Evolutionary conservation across 768 basidiomycete species (phyloP), one percentile per base, ranked within the genome.

Genomic region (Russula abietina): DNA sequence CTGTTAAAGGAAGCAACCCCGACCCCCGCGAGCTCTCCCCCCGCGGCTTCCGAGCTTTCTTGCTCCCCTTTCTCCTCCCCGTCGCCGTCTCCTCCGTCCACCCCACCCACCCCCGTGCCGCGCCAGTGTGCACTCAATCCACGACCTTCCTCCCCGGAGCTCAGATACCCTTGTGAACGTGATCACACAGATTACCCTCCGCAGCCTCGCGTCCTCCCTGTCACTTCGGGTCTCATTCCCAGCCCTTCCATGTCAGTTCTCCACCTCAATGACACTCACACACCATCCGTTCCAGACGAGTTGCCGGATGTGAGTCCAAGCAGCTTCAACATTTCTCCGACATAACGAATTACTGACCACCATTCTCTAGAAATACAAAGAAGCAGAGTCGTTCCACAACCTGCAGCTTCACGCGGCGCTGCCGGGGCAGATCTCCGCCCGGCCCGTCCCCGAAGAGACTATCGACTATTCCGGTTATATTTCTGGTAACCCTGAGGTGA

Each of bases 201-300:
- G 39, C 49, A 41, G 41, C 63, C 63, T 12, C n/a, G 53, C 39
- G 26, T 64, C 30, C 45, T 36, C 30, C 52, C 57, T n/a, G n/a
- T 41, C n/a, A 49, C 12, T 22, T n/a, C 36, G 4, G 53, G 28
- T 30, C 38, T 24, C 17, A 30, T 63, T 4, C 45, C 57, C 12
- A 63, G 62, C 43, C 62, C 62, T 41, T 22, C 62, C 28, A 58
- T 63, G 28, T 63, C 62, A 2, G 52, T 54, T n/a, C 36, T 63
- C 28, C 43, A 58, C 14, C 46, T 63, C 36, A 48, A 54, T 12
- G 50, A 11, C 22, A 30, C 45, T 24, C 52, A 60, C 7, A 24
- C 28, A 30, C 30, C 32, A 10, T 59, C 39, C 26, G 8, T 51
- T 2, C 52, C 54, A 2, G 52, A 54, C 16, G 17, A 33, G 12